phyloP scores from a whole-genome alignment of 2,329 filamentous ascomycete genomes.

The Grosmannia clavigera region DNA sequence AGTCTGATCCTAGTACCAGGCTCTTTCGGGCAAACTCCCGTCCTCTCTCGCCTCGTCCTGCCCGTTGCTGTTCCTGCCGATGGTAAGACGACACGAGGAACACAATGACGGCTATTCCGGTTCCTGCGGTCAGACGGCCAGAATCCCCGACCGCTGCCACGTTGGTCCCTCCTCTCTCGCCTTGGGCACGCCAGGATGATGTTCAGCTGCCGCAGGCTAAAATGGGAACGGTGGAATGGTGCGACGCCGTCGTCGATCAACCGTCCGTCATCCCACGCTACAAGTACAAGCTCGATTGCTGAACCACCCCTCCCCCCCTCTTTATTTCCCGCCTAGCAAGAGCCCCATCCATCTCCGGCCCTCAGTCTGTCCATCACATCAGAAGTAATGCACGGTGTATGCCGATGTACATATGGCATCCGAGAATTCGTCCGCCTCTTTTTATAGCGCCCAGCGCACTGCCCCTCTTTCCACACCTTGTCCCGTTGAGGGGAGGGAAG shows the following conservation, averaged over 20 bases:
- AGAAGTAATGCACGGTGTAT: not conserved
- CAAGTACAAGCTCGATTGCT: not conserved
- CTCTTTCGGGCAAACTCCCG: not conserved
- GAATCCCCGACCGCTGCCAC: not conserved
- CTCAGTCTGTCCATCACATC: not conserved
- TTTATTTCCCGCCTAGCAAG: not conserved
- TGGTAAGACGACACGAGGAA: not conserved
- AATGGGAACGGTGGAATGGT: not conserved
- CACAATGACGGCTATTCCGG: not conserved
- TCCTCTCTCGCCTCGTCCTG: not conserved
- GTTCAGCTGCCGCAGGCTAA: slow-evolving; percentile 2
- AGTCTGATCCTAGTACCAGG: not conserved
- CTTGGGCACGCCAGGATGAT: not conserved
- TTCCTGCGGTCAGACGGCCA: not conserved
- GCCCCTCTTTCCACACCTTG: not conserved
- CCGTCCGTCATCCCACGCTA: slow-evolving; percentile 1
- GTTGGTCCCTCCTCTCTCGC: not conserved
- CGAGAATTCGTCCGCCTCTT: not conserved
- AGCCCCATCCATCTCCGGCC: slow-evolving; percentile 1
- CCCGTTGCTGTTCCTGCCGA: not conserved
- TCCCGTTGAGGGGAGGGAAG: not conserved
- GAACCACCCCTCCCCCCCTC: not conserved
- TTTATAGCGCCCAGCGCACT: not conserved
- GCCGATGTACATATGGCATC: not conserved
- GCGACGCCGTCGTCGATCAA: slow-evolving; percentile 1